Percentiles rank a stretch among this genome's conserved stretches.
Conservation (phyloP, 306 rosid genomes). For the Prunus dulcis region DNA sequence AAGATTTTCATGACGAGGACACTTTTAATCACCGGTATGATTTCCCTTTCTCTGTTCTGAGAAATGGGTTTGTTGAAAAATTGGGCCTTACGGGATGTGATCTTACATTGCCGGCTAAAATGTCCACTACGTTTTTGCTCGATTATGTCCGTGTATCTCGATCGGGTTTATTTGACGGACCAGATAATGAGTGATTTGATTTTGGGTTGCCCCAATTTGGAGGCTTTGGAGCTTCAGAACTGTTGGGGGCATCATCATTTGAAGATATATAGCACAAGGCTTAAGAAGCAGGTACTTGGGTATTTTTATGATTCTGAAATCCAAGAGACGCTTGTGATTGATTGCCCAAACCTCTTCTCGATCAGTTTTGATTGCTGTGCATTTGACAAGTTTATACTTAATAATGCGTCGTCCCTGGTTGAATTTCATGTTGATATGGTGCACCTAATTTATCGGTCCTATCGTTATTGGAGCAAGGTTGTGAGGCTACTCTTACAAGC, state of each 20-base stretch:
- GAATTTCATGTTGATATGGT: background rate
- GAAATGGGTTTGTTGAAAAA: background rate
- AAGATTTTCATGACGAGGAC: background rate
- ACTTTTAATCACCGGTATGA: background rate
- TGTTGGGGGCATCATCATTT: background rate
- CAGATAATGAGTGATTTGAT: background rate
- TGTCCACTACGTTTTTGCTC: background rate
- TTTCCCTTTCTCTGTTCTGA: background rate
- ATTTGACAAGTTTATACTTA: background rate
- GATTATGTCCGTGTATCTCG: background rate
- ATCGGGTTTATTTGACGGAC: background rate
- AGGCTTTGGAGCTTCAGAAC: background rate
- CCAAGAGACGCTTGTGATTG: background rate
- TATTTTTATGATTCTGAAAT: background rate
- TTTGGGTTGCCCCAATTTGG: background rate
- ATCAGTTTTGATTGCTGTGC: background rate
- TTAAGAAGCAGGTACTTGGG: background rate
- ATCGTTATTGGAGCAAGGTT: background rate
- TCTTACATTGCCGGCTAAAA: background rate
- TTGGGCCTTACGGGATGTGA: background rate
- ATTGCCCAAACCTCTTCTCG: conserved; percentile 6
- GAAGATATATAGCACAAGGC: conserved; percentile 1
- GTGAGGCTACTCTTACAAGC: background rate
- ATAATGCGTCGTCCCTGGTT: background rate
- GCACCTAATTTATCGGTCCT: background rate